Evolutionary conservation across 2,329 filamentous ascomycete genomes (phyloP).

Genomic region (Orbilia blumenaviensis): DNA sequence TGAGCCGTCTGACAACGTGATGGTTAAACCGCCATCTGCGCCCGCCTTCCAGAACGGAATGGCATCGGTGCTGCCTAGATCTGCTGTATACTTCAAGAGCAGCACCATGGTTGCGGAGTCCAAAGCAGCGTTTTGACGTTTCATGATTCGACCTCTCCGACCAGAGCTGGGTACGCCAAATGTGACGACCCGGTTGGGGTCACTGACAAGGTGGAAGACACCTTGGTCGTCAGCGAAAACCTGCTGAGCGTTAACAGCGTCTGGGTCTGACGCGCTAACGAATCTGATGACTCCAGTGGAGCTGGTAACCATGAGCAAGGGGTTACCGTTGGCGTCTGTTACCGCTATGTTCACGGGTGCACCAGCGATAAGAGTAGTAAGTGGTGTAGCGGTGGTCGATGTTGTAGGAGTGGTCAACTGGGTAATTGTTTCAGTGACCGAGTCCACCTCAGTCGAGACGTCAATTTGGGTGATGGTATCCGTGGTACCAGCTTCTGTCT

Average conservation of each 20-base stretch:
- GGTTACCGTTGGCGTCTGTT: conserved; percentile 12
- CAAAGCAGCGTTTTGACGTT: not conserved
- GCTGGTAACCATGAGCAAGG: not conserved
- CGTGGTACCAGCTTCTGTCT: not conserved
- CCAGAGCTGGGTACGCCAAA: not conserved
- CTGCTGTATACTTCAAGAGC: not conserved
- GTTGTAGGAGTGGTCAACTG: not conserved
- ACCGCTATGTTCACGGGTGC: not conserved
- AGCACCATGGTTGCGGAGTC: not conserved
- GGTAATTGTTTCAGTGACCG: not conserved
- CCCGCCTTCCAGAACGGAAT: not conserved
- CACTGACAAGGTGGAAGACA: conserved; percentile 9
- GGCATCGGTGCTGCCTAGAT: not conserved
- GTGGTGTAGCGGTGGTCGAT: not conserved
- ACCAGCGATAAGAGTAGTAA: not conserved
- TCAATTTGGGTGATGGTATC: conserved; percentile 9
- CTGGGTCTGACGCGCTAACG: not conserved
- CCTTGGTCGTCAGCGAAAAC: conserved; percentile 5
- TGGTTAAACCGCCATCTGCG: not conserved
- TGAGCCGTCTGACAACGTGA: not conserved
- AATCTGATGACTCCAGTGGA: not conserved
- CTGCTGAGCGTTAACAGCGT: not conserved
- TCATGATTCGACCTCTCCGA: not conserved
- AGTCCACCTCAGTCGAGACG: not conserved
- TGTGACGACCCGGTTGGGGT: not conserved